A percentile compares a stretch with the other conserved stretches of the same genome.
phyloP scores from a whole-genome alignment of 768 basidiomycete species.

The Tephrocybe sp. region DNA sequence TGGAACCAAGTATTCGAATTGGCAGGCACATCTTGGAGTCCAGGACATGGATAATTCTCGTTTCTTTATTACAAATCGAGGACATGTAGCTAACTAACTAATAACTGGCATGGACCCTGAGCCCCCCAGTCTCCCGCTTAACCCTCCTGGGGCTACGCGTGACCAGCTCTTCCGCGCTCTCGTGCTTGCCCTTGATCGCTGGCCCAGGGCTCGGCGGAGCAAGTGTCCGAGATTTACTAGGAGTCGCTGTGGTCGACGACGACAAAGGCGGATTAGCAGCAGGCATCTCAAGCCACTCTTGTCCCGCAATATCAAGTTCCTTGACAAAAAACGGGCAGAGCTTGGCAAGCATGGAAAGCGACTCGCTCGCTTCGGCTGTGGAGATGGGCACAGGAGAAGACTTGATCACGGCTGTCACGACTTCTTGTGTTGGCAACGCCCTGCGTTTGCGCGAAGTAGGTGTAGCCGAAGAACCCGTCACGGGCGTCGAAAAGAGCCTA shows the following conservation, averaged over 20 bases:
- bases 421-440: slow-evolving; percentile 64
- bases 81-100: too few relatives aligned
- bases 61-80: too few relatives aligned
- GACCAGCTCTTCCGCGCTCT: slow-evolving; percentile 59
- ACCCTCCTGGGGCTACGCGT: slow-evolving; percentile 72
- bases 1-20: slow-evolving; percentile 36
- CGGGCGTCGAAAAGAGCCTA: slow-evolving; percentile 74
- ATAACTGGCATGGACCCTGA: slow-evolving; percentile 30
- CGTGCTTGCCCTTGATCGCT: slow-evolving; percentile 43
- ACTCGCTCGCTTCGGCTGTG: slow-evolving; percentile 72
- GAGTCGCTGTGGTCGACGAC: slow-evolving; percentile 29
- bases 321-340: slow-evolving; percentile 82
- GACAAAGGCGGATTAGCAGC: slow-evolving; percentile 31
- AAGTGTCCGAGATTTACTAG: slow-evolving; percentile 31
- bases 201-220: slow-evolving; percentile 48
- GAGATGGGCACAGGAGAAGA: slow-evolving; percentile 82
- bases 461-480: slow-evolving; percentile 43
- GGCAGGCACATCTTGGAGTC: too few relatives aligned
- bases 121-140: slow-evolving; percentile 66
- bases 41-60: too few relatives aligned
- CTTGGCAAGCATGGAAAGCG: slow-evolving; percentile 58
- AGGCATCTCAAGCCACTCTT: slow-evolving; percentile 63
- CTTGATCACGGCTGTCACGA: slow-evolving; percentile 67
- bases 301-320: slow-evolving; percentile 56
- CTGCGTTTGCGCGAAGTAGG: slow-evolving; percentile 67